Evolutionary conservation across 305 asterid genomes (phyloP).

Genomic region (Euphrasia arctica): DNA sequence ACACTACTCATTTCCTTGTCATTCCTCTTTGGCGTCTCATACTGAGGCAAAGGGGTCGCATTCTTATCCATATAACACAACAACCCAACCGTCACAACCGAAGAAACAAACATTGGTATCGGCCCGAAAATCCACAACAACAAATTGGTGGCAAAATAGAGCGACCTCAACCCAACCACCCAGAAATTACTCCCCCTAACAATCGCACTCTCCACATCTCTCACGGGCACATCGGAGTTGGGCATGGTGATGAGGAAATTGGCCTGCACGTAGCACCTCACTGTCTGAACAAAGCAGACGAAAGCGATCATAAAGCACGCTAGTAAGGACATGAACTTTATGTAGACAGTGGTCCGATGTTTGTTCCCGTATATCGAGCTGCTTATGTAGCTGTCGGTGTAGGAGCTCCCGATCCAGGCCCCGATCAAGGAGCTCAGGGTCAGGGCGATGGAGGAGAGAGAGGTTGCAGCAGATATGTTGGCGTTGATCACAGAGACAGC

Average conservation of each 20-base stretch:
- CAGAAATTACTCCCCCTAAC: slow-evolving; percentile 59
- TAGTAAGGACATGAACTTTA: slow-evolving; percentile 43
- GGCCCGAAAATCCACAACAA: slow-evolving; percentile 80
- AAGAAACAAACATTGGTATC: slow-evolving; percentile 57
- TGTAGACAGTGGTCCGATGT: slow-evolving; percentile 27
- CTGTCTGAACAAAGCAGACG: slow-evolving; percentile 53
- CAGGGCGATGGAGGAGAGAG: slow-evolving; percentile 42
- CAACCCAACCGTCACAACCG: slow-evolving; percentile 44
- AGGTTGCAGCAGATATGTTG: slow-evolving; percentile 41
- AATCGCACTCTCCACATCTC: slow-evolving; percentile 44
- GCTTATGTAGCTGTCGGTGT: slow-evolving; percentile 26
- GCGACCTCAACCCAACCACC: slow-evolving; percentile 54
- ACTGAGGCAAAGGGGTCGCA: slow-evolving; percentile 39
- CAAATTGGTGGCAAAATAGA: slow-evolving; percentile 55
- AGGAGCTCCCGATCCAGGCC: slow-evolving; percentile 48
- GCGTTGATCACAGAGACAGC: slow-evolving; percentile 38
- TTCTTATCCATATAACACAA: slow-evolving; percentile 48
- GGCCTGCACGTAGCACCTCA: slow-evolving; percentile 50
- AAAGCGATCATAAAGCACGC: slow-evolving; percentile 50
- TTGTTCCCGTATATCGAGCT: slow-evolving; percentile 38
- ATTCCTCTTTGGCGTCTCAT: background rate
- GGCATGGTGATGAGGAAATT: slow-evolving; percentile 70
- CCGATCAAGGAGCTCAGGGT: slow-evolving; percentile 49
- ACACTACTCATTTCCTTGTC: slow-evolving; percentile 25
- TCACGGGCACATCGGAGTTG: slow-evolving; percentile 42